These are phyloP conservation scores for Aspergillus quadrilineatus DNA, from an alignment of 2,329 filamentous ascomycete genomes.

Conservation along the genomic window DNA sequence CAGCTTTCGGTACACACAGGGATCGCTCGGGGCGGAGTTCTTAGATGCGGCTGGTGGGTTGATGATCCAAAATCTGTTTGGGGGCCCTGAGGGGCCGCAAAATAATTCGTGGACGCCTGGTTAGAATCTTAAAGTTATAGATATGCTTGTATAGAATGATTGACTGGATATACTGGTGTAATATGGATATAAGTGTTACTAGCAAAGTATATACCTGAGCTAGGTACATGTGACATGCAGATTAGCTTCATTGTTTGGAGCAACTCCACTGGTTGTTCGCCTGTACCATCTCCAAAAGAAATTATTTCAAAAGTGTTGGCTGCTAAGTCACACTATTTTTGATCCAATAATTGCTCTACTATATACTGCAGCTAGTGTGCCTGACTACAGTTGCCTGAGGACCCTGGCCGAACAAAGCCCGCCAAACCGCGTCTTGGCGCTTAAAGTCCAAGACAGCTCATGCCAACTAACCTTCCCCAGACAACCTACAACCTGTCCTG, in stretches of 20 bases:
- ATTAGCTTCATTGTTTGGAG: no score
- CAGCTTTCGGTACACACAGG: slow-evolving; percentile 18
- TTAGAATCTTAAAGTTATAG: neutral
- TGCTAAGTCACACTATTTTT: no score
- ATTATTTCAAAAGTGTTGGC: no score
- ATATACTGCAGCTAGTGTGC: no score
- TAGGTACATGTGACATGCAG: no score
- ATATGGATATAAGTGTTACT: no score
- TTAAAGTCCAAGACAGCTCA: slow-evolving; percentile 14
- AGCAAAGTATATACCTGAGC: no score
- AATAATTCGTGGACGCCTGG: slow-evolving; percentile 1
- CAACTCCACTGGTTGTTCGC: no score
- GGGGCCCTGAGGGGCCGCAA: slow-evolving; percentile 11
- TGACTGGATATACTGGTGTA: no score
- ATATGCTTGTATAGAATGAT: no score
- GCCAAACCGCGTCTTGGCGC: slow-evolving; percentile 17
- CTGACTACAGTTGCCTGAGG: neutral
- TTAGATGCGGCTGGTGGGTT: slow-evolving; percentile 20
- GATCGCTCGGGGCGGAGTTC: slow-evolving; percentile 21
- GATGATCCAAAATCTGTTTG: slow-evolving; percentile 23
- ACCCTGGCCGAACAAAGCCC: neutral
- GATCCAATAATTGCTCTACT: no score
- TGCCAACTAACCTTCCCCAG: slow-evolving; percentile 16
- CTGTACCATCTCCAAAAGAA: no score
- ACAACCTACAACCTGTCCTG: neutral